phyloP scores from a whole-genome alignment of 2,329 filamentous ascomycete genomes.

The Neofusicoccum umdonicola region DNA sequence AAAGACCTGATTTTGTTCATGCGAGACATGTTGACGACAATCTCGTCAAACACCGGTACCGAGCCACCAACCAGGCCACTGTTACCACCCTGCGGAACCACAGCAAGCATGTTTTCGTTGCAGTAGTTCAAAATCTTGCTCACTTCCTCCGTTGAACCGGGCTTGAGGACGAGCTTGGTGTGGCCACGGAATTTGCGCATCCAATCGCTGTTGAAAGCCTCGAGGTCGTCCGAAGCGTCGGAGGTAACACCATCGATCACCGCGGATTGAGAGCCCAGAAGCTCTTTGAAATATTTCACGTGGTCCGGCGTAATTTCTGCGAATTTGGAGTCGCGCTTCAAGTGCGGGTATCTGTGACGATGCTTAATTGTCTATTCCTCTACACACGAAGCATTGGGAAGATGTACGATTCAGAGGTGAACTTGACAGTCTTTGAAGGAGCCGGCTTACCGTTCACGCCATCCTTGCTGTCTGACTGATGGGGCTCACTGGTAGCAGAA shows the following conservation, averaged over 20 bases:
- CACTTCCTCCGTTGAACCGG: constrained; percentile 79
- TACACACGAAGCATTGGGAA: background rate
- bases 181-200: constrained; percentile 98
- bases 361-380: background rate
- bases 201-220: constrained; percentile 95
- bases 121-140: constrained; percentile 91
- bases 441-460: constrained; percentile 33
- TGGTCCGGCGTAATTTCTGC: constrained; percentile 70
- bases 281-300: constrained; percentile 74
- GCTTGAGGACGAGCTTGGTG: constrained; percentile 81
- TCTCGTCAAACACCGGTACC: constrained; percentile 97
- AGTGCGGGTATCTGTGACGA: constrained; percentile 64
- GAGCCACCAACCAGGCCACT: constrained; percentile 94
- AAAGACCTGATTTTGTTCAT: constrained; percentile 93
- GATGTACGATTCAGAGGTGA: constrained; percentile 73
- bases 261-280: constrained; percentile 77
- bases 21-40: constrained; percentile 83
- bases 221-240: constrained; percentile 75
- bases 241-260: constrained; percentile 79
- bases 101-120: constrained; percentile 86
- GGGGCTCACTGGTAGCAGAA: constrained; percentile 42
- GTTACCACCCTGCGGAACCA: constrained; percentile 96
- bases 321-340: constrained; percentile 78
- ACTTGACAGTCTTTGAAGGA: constrained; percentile 57
- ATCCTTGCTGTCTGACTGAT: constrained; percentile 37